A percentile compares a stretch with the other conserved stretches of the same genome.
Evolutionary conservation across 2,329 filamentous ascomycete genomes (phyloP).

Genomic region (Aspergillus sp.): DNA sequence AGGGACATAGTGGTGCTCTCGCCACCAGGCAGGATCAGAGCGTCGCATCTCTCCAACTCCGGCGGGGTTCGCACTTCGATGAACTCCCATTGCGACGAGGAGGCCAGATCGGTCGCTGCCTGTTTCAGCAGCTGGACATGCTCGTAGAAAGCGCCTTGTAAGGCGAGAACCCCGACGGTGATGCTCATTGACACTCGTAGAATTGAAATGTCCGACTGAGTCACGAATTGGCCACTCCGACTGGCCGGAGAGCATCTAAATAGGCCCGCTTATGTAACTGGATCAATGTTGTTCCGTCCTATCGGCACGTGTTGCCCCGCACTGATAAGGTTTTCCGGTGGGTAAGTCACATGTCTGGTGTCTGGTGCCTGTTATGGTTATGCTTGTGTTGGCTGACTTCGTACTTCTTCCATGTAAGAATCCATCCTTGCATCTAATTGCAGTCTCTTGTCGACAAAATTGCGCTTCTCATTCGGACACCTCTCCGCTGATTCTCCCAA

Average conservation of each 20-base stretch:
- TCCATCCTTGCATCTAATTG: too few relatives aligned
- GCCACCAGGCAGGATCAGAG: constrained; percentile 85
- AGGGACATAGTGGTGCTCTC: constrained; percentile 93
- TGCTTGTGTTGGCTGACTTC: too few relatives aligned
- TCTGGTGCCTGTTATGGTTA: too few relatives aligned
- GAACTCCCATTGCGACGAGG: constrained; percentile 55
- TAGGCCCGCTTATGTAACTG: constrained; percentile 3
- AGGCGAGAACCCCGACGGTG: constrained; percentile 65
- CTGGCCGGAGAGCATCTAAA: constrained; percentile 1
- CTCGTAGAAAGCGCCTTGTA: constrained; percentile 92
- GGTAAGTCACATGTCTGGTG: not conserved
- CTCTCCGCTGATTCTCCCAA: not conserved
- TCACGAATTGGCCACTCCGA: constrained; percentile 9
- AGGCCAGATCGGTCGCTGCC: constrained; percentile 57
- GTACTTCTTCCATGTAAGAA: too few relatives aligned
- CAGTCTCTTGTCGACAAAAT: too few relatives aligned
- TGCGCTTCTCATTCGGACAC: too few relatives aligned
- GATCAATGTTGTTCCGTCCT: constrained; percentile 15
- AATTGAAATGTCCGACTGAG: constrained; percentile 6
- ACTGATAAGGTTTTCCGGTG: constrained; percentile 7
- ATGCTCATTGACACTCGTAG: constrained; percentile 32
- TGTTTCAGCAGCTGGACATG: constrained; percentile 74
- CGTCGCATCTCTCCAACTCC: constrained; percentile 73
- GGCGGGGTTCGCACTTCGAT: constrained; percentile 75
- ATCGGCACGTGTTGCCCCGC: constrained; percentile 24